These are phyloP conservation scores for Cichorium intybus DNA, from an alignment of 140 eudicot genomes.

Conservation along the genomic window DNA sequence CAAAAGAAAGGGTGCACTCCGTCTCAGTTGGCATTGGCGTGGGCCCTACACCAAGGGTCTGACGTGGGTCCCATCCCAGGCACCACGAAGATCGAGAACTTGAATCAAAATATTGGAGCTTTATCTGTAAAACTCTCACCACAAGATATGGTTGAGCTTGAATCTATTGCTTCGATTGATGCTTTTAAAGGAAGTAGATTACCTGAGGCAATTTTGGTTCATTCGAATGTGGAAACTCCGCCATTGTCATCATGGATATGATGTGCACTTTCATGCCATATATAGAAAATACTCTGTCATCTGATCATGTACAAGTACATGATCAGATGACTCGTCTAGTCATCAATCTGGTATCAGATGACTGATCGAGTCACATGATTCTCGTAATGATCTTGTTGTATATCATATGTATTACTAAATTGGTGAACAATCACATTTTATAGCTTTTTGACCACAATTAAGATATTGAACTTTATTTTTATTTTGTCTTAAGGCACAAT, in stretches of 20 bases:
- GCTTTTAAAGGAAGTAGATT: conserved; percentile 16
- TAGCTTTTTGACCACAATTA: too few relatives aligned
- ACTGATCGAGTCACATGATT: too few relatives aligned
- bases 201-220: conserved; percentile 8
- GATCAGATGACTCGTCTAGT: too few relatives aligned
- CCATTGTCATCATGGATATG: conserved; percentile 17
- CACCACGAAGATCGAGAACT: conserved; percentile 16
- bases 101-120: conserved; percentile 18
- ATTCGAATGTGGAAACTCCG: conserved; percentile 23
- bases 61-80: conserved; percentile 30
- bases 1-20: conserved; percentile 16
- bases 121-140: conserved; percentile 15
- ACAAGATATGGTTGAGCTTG: conserved; percentile 9
- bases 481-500: too few relatives aligned
- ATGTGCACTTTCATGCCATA: too few relatives aligned
- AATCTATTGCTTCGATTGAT: conserved; percentile 11
- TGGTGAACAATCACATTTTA: too few relatives aligned
- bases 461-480: too few relatives aligned
- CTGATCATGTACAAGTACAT: too few relatives aligned
- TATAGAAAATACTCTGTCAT: too few relatives aligned
- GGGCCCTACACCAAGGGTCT: conserved; percentile 21
- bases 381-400: too few relatives aligned
- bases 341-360: too few relatives aligned
- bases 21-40: conserved; percentile 20
- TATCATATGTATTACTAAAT: too few relatives aligned